phyloP scores from a whole-genome alignment of 1,284 basidiomycete genomes.

The Volvariella volvacea region DNA sequence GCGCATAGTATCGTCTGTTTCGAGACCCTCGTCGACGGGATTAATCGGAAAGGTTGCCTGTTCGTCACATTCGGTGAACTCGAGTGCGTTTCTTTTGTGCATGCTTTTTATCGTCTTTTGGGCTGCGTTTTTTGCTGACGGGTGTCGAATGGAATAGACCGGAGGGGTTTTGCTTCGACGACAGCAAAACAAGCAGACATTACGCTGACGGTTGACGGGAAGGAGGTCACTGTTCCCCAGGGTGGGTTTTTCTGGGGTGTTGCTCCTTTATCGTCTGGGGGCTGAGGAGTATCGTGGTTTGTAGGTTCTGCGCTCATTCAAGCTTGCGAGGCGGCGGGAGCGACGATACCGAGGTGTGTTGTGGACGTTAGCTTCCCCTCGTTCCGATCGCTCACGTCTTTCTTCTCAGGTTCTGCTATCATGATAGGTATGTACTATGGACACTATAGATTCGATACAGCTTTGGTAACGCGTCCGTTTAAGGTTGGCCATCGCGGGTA shows the following conservation, averaged over 20 bases:
- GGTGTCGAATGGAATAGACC: constrained; percentile 29
- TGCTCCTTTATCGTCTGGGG: neutral
- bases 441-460: constrained; percentile 14
- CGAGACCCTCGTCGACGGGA: constrained; percentile 56
- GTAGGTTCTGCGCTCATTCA: constrained; percentile 91
- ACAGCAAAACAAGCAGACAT: constrained; percentile 70
- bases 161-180: constrained; percentile 58
- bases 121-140: neutral
- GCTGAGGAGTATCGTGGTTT: constrained; percentile 10
- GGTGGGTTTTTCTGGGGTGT: constrained; percentile 38
- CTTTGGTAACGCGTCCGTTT: neutral
- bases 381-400: constrained; percentile 9
- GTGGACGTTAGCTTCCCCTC: constrained; percentile 11
- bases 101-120: constrained; percentile 3
- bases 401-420: constrained; percentile 78
- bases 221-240: constrained; percentile 90
- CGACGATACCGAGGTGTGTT: constrained; percentile 66
- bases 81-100: constrained; percentile 26
- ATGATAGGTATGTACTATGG: constrained; percentile 59
- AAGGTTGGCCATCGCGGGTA: constrained; percentile 88
- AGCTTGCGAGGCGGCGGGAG: constrained; percentile 87
- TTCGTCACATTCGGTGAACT: constrained; percentile 33
- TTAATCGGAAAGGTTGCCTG: constrained; percentile 56
- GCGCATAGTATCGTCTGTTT: constrained; percentile 50
- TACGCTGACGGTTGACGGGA: constrained; percentile 87